Evolutionary conservation across 2,329 filamentous ascomycete species (phyloP).

Genomic region (Cryphonectria parasitica): DNA sequence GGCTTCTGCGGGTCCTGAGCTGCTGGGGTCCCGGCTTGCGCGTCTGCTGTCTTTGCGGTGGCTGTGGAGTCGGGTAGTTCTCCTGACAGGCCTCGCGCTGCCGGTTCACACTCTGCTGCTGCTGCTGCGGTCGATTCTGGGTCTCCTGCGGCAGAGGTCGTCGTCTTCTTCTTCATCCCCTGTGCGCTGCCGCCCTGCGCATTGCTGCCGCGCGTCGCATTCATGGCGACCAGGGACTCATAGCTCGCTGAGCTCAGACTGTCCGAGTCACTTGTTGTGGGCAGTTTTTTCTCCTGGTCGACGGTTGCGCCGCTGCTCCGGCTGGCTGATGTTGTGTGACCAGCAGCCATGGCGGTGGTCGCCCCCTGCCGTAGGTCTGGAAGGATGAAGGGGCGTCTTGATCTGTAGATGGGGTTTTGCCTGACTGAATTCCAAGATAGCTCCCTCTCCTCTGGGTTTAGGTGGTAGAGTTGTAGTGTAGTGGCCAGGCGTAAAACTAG

Average conservation of each 20-base stretch:
- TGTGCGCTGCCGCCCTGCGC: neutral
- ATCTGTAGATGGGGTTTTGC: neutral
- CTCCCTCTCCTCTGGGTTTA: neutral
- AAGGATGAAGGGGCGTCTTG: neutral
- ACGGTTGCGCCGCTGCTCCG: neutral
- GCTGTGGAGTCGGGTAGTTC: neutral
- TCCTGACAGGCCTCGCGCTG: neutral
- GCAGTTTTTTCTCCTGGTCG: neutral
- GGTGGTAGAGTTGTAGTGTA: neutral
- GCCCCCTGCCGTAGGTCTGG: neutral
- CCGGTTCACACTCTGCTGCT: neutral
- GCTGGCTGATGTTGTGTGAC: neutral
- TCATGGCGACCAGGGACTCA: neutral
- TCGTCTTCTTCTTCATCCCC: neutral
- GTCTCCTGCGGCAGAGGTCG: neutral
- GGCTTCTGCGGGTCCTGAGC: neutral
- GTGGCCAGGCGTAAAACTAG: neutral
- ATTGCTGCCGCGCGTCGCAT: constrained; percentile 4
- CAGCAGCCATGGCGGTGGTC: neutral
- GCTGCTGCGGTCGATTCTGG: neutral
- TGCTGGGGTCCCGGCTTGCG: neutral
- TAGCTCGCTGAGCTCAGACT: neutral
- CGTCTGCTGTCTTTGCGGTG: neutral
- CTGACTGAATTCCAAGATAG: too few relatives aligned
- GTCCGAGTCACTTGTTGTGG: constrained; percentile 1